Conservation (phyloP, 169 alveolate species). For the Theileria orientalis region DNA sequence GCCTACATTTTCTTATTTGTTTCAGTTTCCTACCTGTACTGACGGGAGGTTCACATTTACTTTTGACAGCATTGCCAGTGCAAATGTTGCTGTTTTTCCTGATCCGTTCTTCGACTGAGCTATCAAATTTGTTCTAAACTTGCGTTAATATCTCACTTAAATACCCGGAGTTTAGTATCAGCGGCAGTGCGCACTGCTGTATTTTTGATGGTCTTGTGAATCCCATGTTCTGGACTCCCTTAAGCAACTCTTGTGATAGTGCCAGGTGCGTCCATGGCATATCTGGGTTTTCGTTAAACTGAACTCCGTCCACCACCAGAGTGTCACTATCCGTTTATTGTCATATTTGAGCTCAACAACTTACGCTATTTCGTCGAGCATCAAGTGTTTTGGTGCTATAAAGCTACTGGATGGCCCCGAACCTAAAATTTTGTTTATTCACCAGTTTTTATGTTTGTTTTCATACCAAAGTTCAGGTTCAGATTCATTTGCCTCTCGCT, state of each 20-base stretch:
- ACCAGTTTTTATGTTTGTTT: background rate
- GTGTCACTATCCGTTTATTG: conserved; percentile 20
- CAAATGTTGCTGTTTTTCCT: conserved; percentile 97
- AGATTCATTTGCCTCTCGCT: conserved; percentile 10
- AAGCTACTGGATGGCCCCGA: background rate
- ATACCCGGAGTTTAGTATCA: conserved; percentile 59
- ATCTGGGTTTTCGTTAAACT: conserved; percentile 1
- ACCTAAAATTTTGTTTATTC: background rate
- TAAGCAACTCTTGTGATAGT: conserved; percentile 41
- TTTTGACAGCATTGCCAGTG: conserved; percentile 87
- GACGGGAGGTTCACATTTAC: conserved; percentile 77
- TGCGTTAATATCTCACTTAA: background rate
- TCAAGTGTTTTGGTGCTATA: conserved; percentile 31
- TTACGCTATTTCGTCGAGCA: conserved; percentile 53
- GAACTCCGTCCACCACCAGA: conserved; percentile 41
- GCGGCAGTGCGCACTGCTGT: conserved; percentile 81
- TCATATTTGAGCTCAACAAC: background rate
- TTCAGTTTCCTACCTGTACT: conserved; percentile 46
- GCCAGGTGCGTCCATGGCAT: conserved; percentile 50
- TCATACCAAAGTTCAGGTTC: conserved; percentile 5
- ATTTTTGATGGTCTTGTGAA: conserved; percentile 76
- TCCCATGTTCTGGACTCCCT: conserved; percentile 55
- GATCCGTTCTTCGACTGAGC: conserved; percentile 97
- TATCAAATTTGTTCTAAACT: conserved; percentile 73
- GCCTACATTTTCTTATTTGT: conserved; percentile 74